Evolutionary conservation across 441 rosid genomes (phyloP), one percentile per base, ranked within the genome.

Genomic region (Raphanus hybrid): DNA sequence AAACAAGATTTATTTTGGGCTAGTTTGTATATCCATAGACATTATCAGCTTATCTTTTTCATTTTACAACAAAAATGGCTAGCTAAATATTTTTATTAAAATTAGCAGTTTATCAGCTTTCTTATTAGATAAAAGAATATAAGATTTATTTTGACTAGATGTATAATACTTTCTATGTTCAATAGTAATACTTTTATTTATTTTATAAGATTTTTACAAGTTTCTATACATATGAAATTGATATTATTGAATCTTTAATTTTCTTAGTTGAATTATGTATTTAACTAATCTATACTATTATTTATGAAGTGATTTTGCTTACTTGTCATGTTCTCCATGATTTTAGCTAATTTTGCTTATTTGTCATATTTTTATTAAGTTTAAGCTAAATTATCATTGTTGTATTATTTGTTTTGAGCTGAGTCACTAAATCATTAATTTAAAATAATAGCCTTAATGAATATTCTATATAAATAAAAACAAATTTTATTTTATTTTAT

Each of bases 21-120:
- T 69, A 62, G 23, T 69, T 76, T 75, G 8, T 3, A 29, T 32
- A 6, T 64, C 52, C 55, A 5, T 37, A 12, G 23, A 45, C n/a
- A 41, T 41, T 41, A 41, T 41, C 48, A 41, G 12, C 48, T 41
- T 41, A 41, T 41, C n/a, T 9, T 10, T 41, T 41, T 37, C 6
- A 20, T 20, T 41, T 41, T 41, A 41, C 48, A 39, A 39, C 14
- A 45, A 45, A 45, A 45, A 11, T 45, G 5, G 15, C 52, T 11
- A 45, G 6, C 52, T 1, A 45, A 41, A 41, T 41, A 41, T 41
- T 41, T 41, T 41, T 41, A 41, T 10, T 9, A 45, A 11, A 12
- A 4, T 12, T 45, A 11, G 14, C 52, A 45, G 14, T 45, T 45
- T 45, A 45, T 45, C 52, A 45, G 14, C 14, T 45, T 45, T 45